These are phyloP conservation scores for Ceratobasidium sp. DNA, from an alignment of 1,284 basidiomycete genomes.

Conservation along the genomic window DNA sequence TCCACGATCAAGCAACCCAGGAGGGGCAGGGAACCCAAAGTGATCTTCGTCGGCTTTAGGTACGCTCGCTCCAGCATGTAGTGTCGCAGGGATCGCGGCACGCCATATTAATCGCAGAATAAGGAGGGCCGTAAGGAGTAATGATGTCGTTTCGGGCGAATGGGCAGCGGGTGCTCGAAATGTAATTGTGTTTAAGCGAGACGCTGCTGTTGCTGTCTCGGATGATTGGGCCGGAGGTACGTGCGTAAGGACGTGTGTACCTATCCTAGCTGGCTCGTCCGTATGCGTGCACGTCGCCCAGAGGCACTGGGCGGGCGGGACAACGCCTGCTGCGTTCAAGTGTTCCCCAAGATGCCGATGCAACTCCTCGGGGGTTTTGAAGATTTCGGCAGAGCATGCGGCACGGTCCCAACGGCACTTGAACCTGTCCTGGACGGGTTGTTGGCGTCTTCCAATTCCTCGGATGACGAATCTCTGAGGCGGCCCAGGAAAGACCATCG, in stretches of 20 bases:
- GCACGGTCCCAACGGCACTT: constrained; percentile 72
- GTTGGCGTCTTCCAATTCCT: constrained; percentile 69
- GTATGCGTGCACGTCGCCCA: constrained; percentile 69
- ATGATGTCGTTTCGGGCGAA: constrained; percentile 65
- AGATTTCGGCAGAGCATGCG: constrained; percentile 58
- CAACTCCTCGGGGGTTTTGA: constrained; percentile 62
- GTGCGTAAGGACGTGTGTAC: constrained; percentile 74
- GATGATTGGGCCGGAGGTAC: constrained; percentile 64
- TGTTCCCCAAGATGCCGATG: constrained; percentile 62
- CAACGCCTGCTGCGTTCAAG: constrained; percentile 57
- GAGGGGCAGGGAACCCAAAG: constrained; percentile 73
- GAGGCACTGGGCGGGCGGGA: constrained; percentile 57
- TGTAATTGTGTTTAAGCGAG: constrained; percentile 64
- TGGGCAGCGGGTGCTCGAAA: constrained; percentile 64
- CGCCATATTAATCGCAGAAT: constrained; percentile 77
- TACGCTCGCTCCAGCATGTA: constrained; percentile 55
- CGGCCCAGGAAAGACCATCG: constrained; percentile 77
- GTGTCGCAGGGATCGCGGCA: constrained; percentile 69
- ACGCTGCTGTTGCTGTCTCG: constrained; percentile 70
- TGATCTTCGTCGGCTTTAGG: constrained; percentile 77
- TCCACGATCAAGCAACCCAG: constrained; percentile 57
- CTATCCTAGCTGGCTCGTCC: constrained; percentile 57
- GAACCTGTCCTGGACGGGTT: constrained; percentile 62
- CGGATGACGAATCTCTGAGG: constrained; percentile 79
- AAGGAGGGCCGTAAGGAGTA: constrained; percentile 67